Evolutionary conservation across 768 basidiomycete genomes (phyloP), one percentile per base, ranked within the genome.

Genomic region (Pleurotus tuoliensis): DNA sequence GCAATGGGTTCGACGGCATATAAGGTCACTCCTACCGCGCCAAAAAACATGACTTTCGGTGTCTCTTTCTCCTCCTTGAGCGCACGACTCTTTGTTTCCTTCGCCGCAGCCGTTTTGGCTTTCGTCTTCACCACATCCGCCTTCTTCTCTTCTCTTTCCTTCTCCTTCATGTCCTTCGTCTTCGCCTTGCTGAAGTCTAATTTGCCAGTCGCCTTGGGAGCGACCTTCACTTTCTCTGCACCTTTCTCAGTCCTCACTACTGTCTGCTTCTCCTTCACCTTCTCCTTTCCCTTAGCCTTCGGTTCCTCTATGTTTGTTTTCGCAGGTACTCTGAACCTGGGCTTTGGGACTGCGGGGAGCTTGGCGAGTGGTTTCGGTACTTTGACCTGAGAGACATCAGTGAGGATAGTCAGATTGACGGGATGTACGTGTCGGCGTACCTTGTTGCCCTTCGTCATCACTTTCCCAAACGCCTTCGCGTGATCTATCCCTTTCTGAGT

Each of bases 101-200:
- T 30, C 27, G 13, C 34, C 25, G 15, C 48, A 11, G n/a, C 11
- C 4, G 13, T 16, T 41, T 60, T 60, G 18, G 46, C 40, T 38
- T 61, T 62, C 57, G 68, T 67, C 49, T 44, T 58, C 49, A 59
- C 62, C 54, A 53, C 58, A 48, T 60, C 62, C 37, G 62, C 56
- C 39, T 60, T 59, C 47, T 66, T 64, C 45, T 61, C 62, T 53
- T 53, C 58, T 51, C 59, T 62, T 30, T 63, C 56, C 41, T 60
- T 59, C 47, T 66, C 64, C 45, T 68, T 64, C 54, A 65, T 66
- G 8, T 70, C 71, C 62, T 82, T 83, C 8, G 71, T 61, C 64
- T 81, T 81, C 24, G 80, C 79, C 60, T 80, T 84, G 67, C 82
- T 81, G 76, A 83, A 88, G 61, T 86, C 81, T 5, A 87, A 73